Evolutionary conservation across 202 grass and related monocot species (phyloP).

Genomic region (Setaria italica): DNA sequence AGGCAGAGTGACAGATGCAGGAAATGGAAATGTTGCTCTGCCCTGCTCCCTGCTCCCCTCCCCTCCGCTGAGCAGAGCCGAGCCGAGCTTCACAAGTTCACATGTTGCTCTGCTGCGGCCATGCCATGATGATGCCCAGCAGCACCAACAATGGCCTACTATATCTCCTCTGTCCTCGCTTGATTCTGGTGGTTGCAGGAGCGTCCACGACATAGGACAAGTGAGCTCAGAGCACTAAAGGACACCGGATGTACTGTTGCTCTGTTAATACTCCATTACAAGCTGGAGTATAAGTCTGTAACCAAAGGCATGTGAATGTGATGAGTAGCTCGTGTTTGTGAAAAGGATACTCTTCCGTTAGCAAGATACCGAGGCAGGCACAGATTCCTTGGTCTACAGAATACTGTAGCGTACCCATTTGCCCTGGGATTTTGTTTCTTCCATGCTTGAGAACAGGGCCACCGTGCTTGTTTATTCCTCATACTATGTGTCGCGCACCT

Average conservation of each 20-base stretch:
- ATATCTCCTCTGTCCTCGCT: background rate
- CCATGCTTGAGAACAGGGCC: conserved; percentile 3
- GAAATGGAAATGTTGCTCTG: background rate
- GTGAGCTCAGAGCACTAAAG: no score
- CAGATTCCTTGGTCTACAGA: conserved; percentile 6
- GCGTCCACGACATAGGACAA: conserved; percentile 30
- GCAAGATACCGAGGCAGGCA: background rate
- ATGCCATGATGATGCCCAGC: background rate
- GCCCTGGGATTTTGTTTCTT: background rate
- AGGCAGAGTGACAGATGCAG: background rate
- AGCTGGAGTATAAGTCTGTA: background rate
- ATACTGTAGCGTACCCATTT: background rate
- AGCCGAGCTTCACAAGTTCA: background rate
- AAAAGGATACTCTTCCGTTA: background rate
- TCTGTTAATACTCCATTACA: background rate
- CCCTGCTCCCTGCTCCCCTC: background rate
- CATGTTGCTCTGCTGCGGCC: background rate
- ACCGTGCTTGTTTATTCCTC: background rate
- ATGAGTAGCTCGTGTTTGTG: background rate
- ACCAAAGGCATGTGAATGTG: background rate
- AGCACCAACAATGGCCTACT: no score
- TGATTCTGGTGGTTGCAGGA: background rate
- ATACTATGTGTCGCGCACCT: background rate
- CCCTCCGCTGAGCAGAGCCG: background rate
- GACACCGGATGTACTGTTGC: background rate